Evolutionary conservation across 305 asterid species (phyloP), one percentile per base, ranked within the genome.

Genomic region (Rubia peregrina): DNA sequence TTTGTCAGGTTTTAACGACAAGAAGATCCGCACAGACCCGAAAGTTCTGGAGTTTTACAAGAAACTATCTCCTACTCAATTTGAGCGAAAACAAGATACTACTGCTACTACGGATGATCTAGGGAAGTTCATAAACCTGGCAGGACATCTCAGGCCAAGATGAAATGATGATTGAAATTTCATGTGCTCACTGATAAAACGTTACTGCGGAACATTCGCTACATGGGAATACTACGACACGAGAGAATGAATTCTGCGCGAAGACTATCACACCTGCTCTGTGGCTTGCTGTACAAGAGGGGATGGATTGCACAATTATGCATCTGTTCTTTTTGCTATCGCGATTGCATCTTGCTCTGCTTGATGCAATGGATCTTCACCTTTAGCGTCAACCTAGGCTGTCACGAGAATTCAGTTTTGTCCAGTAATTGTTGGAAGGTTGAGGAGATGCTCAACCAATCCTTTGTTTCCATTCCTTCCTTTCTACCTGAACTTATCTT

Each of bases 1-100:
- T 69, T 75, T 91, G 61, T 74, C 85, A 22, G 94, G 96, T 49
- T 80, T 91, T 2, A 53, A 80, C 67, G 79, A 85, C 0, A 66
- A 79, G 2, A 81, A 77, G 75, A 87, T 91, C 72, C 78, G 43
- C 68, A 96, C 95, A 7, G 88, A 88, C 74, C 96, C 93, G 4
- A 89, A 82, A 80, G 96, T 91, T 74, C 57, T 85, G 84, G 78
- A 89, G 63, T 89, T 84, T 73, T 89, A 91, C 69, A 19, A 73
- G 46, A 68, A 75, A 7, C 75, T 90, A 61, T 69, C 71, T 44
- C 43, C 26, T 40, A 51, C 71, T 70, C 67, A 70, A 67, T 67
- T 69, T 53, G 78, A 66, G 74, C 68, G 51, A 7, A 68, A 70
- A 33, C 74, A 68, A 75, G 68, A n/a, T 53, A 53, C 24, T n/a